Evolutionary conservation across 169 alveolate genomes (phyloP), one percentile per base, ranked within the genome.

Genomic region (Cryptosporidium andersoni): DNA sequence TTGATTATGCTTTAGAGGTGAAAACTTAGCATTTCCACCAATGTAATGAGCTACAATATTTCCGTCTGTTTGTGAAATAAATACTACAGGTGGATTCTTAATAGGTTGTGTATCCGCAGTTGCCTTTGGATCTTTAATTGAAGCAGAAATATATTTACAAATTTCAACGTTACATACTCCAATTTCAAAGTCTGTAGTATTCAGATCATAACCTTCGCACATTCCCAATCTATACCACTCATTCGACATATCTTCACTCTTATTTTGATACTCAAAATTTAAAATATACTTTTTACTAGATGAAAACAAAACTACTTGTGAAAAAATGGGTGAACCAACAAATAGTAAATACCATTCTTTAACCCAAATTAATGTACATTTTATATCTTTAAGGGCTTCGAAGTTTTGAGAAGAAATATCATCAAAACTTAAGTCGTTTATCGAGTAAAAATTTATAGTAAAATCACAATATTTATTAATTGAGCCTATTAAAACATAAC

Each of bases 181-280:
- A 42, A 62, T 60, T 12, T 74, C 85, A 43, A 53, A 74, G 37
- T 74, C 74, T 5, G 85, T 74, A 39, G 74, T 58, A 1, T 74
- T 74, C 2, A 74, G 55, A 37, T 74, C 85, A 42, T 74, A 74
- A n/a, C 85, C 85, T 36, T 74, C 85, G 9, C 65, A 74, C 85
- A 74, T 74, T 56, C 65, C 85, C 40, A 74, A 63, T 51, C 85
- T 56, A 12, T 58, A 11, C 85, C 85, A 74, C 16, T 64, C 40
- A 8, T 39, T 37, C 2, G 60, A 60, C n/a, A 36, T 2, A 8
- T 4, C 12, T 5, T 60, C n/a, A 37, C 60, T 40, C 1, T 2
- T 25, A 34, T 45, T 40, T 36, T 42, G 16, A 25, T 25, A 25
- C 14, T 64, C n/a, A 12, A 34, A 55, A 14, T 45, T 47, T 42